Percentiles rank a stretch among this genome's conserved stretches.
phyloP scores from a whole-genome alignment of 441 rosid genomes.

The Raphanus hybrid region DNA sequence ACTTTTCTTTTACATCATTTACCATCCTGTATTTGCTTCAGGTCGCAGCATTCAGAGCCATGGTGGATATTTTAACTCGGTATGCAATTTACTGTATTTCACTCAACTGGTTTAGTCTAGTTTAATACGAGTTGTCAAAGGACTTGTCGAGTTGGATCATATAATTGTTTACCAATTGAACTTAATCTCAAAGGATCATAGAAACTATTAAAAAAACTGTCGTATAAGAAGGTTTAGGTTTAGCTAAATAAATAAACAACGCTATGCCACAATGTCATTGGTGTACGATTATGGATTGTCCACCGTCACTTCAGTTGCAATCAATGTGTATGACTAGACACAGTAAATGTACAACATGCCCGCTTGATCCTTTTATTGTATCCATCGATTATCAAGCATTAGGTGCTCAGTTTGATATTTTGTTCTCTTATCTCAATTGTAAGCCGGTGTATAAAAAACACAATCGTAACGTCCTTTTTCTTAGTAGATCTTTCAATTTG shows the following conservation, averaged over 20 bases:
- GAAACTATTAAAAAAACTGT: neutral
- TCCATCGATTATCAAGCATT: neutral
- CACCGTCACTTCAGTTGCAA: conserved; percentile 26
- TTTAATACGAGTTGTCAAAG: neutral
- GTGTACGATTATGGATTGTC: conserved; percentile 17
- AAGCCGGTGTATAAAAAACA: conserved; percentile 4
- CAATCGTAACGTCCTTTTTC: conserved; percentile 11
- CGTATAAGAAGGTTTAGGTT: neutral
- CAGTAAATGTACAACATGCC: conserved; percentile 17
- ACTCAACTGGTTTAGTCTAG: conserved; percentile 7
- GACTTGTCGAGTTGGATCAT: conserved; percentile 13
- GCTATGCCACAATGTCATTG: conserved; percentile 19
- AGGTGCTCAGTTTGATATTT: conserved; percentile 1
- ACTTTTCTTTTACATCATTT: conserved; percentile 15
- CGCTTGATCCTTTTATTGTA: neutral
- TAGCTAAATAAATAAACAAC: conserved; percentile 17
- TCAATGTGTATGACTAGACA: conserved; percentile 26
- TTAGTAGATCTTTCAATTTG: conserved; percentile 33
- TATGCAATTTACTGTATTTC: conserved; percentile 42
- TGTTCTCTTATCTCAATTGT: neutral
- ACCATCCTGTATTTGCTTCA: conserved; percentile 47
- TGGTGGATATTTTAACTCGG: conserved; percentile 99
- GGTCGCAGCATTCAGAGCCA: conserved; percentile 99
- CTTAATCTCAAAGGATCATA: neutral
- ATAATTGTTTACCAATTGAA: conserved; percentile 6